These are phyloP conservation scores for Parasitella parasitica DNA, from an alignment of 371 early-diverging fungal genomes.

Conservation along the genomic window DNA sequence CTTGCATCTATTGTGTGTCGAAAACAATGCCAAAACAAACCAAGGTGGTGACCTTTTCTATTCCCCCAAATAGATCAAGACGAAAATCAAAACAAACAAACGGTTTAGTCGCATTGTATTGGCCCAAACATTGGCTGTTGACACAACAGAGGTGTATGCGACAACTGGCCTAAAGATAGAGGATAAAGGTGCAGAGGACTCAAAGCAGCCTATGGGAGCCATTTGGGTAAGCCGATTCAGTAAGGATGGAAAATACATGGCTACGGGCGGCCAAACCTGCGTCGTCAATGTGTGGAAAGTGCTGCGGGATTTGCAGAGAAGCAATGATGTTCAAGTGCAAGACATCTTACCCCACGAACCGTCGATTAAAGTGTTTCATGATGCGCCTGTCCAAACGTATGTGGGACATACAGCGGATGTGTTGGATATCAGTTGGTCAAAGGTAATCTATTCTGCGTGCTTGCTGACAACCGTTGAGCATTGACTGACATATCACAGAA, in stretches of 20 bases:
- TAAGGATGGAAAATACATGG: slow-evolving; percentile 78
- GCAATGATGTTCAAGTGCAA: slow-evolving; percentile 25
- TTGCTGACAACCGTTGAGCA: not conserved
- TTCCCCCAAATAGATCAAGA: slow-evolving; percentile 23
- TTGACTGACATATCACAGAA: slow-evolving; percentile 47
- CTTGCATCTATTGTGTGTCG: no score
- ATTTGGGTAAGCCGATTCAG: slow-evolving; percentile 69
- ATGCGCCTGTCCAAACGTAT: slow-evolving; percentile 65
- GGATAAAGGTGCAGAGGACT: not conserved
- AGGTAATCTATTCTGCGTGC: slow-evolving; percentile 26
- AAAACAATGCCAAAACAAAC: not conserved
- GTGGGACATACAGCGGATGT: slow-evolving; percentile 72
- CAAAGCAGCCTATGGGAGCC: slow-evolving; percentile 23
- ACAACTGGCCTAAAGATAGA: not conserved
- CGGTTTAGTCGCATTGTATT: slow-evolving; percentile 30
- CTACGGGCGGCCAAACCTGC: slow-evolving; percentile 75
- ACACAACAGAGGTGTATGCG: slow-evolving; percentile 7
- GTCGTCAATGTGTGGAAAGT: slow-evolving; percentile 75
- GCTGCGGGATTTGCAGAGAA: slow-evolving; percentile 23
- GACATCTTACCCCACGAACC: slow-evolving; percentile 22
- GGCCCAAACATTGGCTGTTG: slow-evolving; percentile 35
- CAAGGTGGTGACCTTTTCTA: not conserved
- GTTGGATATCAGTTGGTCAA: slow-evolving; percentile 85
- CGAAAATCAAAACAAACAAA: slow-evolving; percentile 32
- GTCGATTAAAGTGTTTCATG: slow-evolving; percentile 59